Evolutionary conservation across 202 grass and related monocot genomes (phyloP).

Genomic region (Saccharum hybrid): DNA sequence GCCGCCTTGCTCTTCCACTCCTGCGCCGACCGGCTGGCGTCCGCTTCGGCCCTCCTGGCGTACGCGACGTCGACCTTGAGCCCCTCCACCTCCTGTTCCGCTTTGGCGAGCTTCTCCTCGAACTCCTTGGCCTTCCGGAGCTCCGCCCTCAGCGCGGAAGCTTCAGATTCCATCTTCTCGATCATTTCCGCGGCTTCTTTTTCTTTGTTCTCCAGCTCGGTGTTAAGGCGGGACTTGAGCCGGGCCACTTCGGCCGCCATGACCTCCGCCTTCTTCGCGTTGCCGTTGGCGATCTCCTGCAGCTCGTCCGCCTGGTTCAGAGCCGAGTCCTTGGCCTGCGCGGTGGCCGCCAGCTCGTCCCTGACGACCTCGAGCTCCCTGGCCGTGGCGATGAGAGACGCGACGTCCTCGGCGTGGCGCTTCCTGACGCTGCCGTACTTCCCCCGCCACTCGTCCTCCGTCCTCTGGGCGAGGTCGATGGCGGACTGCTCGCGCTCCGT

Average conservation of each 20-base stretch:
- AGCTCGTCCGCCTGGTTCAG: constrained; percentile 53
- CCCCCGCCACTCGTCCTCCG: constrained; percentile 67
- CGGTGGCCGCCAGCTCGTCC: constrained; percentile 55
- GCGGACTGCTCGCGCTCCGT: constrained; percentile 68
- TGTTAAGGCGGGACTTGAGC: too few species aligned
- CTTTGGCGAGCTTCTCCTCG: too few species aligned
- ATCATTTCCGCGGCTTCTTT: constrained; percentile 49
- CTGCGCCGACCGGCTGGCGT: too few species aligned
- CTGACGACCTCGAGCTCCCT: constrained; percentile 64
- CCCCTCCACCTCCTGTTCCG: too few species aligned
- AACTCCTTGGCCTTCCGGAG: too few species aligned
- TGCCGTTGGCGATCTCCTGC: constrained; percentile 49
- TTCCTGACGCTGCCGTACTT: constrained; percentile 47
- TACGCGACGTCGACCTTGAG: too few species aligned
- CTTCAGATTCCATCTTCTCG: constrained; percentile 49
- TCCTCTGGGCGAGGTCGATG: constrained; percentile 52
- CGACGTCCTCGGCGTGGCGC: constrained; percentile 63
- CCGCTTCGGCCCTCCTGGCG: too few species aligned
- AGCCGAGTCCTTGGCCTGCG: constrained; percentile 48
- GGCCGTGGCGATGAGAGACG: constrained; percentile 48
- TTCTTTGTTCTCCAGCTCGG: constrained; percentile 21
- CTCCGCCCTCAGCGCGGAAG: too few species aligned
- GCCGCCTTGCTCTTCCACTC: too few species aligned
- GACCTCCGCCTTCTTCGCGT: constrained; percentile 19
- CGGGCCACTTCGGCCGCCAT: too few species aligned